Base-by-base conservation (phyloP, 805 yeast genomes). In the Wickerhamiella allomyrinae region DNA sequence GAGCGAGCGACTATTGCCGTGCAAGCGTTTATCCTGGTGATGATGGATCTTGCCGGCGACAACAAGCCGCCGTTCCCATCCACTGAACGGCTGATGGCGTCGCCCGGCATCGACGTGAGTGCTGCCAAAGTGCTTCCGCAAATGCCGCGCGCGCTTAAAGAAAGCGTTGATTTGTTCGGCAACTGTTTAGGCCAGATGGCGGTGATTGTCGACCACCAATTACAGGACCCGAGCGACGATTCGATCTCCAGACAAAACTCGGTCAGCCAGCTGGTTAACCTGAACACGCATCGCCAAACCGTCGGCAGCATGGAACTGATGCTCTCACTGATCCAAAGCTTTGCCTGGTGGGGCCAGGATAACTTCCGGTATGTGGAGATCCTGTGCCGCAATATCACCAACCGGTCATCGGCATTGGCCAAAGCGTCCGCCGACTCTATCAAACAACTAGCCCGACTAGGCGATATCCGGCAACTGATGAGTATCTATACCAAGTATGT, bases 401-500 rank as follows among this genome's bases (percentile, higher is more conserved):
- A 86, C 57, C 66, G 70, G 2, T 77, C 78, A 48, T 61, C 60
- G 5, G 62, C 69, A n/a, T 74, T 87, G 7, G 69, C 86, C 1
- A 60, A 64, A 14, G 79, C 86, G 24, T 73, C 91, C 1, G 65
- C 75, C 9, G 66, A 64, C 36, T 73, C 94, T 1, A 60, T 87
- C 40, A 77, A 73, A 46, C 67, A 70, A 20, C 57, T 89, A 20
- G 85, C 93, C 1, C 65, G 77, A 1, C 74, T 73, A 39, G 75
- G 70, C 46, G 79, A 80, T 48, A 80, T 94, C 0, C 74, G 78
- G 37, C 69, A 74, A 1, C 64, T 87, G 33, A 71, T 86, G 34
- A 78, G 83, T 1, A 71, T 76, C 20, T 85, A 78, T 64, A 83
- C 94, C 0, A 77, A 81, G 50, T 74, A 74, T 45, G 83, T 94